Conservation (phyloP, 768 basidiomycete species). For the Lactarius tabidus region DNA sequence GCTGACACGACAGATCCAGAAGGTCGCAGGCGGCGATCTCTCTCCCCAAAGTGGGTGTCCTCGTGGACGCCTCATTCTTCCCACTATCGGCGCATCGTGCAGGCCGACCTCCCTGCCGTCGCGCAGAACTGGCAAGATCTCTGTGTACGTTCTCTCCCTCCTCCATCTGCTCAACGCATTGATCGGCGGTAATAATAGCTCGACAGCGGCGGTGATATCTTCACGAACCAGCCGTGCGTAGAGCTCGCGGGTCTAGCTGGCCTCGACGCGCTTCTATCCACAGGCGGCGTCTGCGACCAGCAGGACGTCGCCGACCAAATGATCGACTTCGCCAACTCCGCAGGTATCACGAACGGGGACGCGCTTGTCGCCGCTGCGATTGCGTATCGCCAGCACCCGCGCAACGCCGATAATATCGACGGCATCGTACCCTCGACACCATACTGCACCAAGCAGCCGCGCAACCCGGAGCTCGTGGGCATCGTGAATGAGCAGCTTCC, state of each 20-base stretch:
- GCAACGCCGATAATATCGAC: constrained; percentile 41
- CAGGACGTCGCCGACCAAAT: constrained; percentile 48
- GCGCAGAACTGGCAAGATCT: constrained; percentile 44
- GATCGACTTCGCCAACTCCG: constrained; percentile 47
- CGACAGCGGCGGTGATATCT: constrained; percentile 40
- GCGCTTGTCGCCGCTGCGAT: constrained; percentile 43
- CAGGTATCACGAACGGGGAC: constrained; percentile 38
- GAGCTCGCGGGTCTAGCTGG: constrained; percentile 39
- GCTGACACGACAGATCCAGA: constrained; percentile 4
- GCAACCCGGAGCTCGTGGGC: constrained; percentile 46
- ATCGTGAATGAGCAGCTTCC: constrained; percentile 52
- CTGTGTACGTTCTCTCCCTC: constrained; percentile 30
- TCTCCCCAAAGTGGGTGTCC: neutral
- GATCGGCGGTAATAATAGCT: constrained; percentile 14
- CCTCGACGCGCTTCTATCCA: constrained; percentile 43
- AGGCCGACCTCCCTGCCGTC: constrained; percentile 36
- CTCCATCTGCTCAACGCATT: too few species aligned
- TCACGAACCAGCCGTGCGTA: constrained; percentile 41
- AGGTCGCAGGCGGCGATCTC: constrained; percentile 21
- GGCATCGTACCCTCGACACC: constrained; percentile 45
- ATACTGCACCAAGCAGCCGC: constrained; percentile 52
- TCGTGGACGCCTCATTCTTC: neutral
- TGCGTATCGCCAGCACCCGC: constrained; percentile 41
- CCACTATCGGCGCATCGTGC: constrained; percentile 30
- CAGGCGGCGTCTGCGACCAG: constrained; percentile 46